Evolutionary conservation across 1,284 basidiomycete species (phyloP).

Genomic region (Mycena citricolor): DNA sequence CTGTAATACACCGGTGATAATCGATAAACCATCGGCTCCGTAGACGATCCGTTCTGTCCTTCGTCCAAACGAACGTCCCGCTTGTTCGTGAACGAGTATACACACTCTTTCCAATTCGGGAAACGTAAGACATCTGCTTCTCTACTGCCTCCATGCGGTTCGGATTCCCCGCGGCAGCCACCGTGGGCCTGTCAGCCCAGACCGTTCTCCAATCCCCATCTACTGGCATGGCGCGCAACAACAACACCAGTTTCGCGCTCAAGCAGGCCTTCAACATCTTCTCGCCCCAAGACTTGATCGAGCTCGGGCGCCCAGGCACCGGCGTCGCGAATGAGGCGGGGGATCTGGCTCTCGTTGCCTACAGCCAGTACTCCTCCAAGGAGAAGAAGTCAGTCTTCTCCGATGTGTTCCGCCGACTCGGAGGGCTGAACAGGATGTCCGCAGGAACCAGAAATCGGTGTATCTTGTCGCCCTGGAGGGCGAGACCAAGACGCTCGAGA

Average conservation of each 20-base stretch:
- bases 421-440: background rate
- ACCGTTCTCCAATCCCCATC: conserved; percentile 40
- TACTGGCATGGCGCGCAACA: conserved; percentile 25
- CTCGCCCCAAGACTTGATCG: conserved; percentile 71
- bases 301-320: conserved; percentile 67
- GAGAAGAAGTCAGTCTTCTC: conserved; percentile 62
- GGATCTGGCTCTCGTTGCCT: conserved; percentile 64
- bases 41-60: background rate
- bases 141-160: conserved; percentile 36
- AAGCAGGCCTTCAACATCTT: conserved; percentile 59
- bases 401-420: background rate
- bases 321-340: conserved; percentile 67
- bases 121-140: background rate
- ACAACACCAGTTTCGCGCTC: conserved; percentile 48
- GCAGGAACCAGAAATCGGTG: conserved; percentile 69
- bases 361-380: conserved; percentile 68
- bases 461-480: conserved; percentile 59
- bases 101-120: background rate
- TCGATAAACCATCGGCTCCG: background rate
- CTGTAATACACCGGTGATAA: background rate
- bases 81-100: too few species aligned
- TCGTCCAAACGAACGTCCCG: too few species aligned
- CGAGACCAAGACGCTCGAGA: conserved; percentile 45
- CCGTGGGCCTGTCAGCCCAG: conserved; percentile 54
- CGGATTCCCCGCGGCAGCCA: conserved; percentile 31